phyloP scores from a whole-genome alignment of 2,329 filamentous ascomycete genomes.

The Exophiala sideris region DNA sequence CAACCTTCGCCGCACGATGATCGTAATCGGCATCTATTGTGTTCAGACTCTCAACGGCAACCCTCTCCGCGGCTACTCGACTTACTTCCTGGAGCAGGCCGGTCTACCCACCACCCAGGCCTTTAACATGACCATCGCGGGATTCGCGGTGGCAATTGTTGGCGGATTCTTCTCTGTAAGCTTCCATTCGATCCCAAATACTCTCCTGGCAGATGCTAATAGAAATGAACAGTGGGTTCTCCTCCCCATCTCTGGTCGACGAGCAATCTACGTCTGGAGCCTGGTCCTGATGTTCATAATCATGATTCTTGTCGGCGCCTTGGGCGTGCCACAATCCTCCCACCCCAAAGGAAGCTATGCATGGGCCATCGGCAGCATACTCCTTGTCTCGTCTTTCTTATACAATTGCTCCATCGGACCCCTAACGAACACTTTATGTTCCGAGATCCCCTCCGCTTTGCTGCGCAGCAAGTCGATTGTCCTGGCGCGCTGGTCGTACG shows the following conservation, averaged over 20 bases:
- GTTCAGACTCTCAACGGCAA: conserved; percentile 34
- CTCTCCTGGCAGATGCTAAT: background rate
- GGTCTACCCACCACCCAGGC: conserved; percentile 37
- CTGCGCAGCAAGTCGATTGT: conserved; percentile 56
- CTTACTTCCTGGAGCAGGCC: conserved; percentile 50
- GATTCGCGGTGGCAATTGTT: conserved; percentile 33
- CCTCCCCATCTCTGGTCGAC: background rate
- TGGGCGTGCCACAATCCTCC: conserved; percentile 20
- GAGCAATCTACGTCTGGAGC: background rate
- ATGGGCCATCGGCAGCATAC: conserved; percentile 42
- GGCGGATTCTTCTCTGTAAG: conserved; percentile 29
- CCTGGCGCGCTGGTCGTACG: conserved; percentile 51
- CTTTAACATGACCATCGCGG: conserved; percentile 33
- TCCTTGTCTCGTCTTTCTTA: conserved; percentile 53
- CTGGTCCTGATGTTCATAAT: conserved; percentile 28
- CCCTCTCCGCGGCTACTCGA: conserved; percentile 31
- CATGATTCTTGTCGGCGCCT: conserved; percentile 28
- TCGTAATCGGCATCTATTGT: conserved; percentile 37
- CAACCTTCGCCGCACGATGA: conserved; percentile 40
- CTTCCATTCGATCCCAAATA: background rate
- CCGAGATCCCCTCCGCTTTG: conserved; percentile 53
- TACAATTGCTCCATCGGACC: conserved; percentile 56
- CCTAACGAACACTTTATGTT: conserved; percentile 51
- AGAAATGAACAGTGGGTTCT: background rate
- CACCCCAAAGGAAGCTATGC: conserved; percentile 6